Evolutionary conservation across 371 early-diverging fungal species (phyloP).

Genomic region (Mortierella sp.): DNA sequence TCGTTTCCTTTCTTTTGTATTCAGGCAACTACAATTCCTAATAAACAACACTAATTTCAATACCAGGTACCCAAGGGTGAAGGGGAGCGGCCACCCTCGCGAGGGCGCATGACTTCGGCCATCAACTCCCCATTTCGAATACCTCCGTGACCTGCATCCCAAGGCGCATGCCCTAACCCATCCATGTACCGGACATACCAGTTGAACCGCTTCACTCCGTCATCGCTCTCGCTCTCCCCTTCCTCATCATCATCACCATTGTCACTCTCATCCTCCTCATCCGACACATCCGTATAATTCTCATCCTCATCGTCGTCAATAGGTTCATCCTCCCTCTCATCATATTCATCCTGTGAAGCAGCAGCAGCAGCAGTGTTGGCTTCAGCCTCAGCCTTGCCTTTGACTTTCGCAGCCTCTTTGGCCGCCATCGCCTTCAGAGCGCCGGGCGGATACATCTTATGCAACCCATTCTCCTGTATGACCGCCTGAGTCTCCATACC

Average conservation of each 20-base stretch:
- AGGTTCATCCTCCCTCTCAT: neutral
- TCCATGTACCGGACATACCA: constrained; percentile 15
- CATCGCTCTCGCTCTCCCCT: neutral
- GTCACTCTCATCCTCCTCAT: neutral
- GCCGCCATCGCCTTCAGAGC: neutral
- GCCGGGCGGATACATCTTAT: neutral
- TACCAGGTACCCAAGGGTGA: constrained; percentile 40
- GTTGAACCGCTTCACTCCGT: neutral
- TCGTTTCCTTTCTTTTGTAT: neutral
- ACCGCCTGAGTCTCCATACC: constrained; percentile 3
- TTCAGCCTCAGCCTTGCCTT: neutral
- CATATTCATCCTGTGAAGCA: neutral
- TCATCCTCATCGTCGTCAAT: neutral
- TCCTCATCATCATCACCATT: neutral
- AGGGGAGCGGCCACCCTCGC: constrained; percentile 36
- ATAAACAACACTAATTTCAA: neutral
- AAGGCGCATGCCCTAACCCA: neutral
- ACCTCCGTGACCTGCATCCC: neutral
- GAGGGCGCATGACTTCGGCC: constrained; percentile 36
- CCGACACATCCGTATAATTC: neutral
- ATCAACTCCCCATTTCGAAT: constrained; percentile 28
- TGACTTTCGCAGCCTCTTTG: neutral
- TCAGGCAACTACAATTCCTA: neutral
- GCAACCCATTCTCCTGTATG: neutral
- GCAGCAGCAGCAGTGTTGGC: neutral